Conservation (phyloP, 805 yeast species). For the Ascoidea asiatica region DNA sequence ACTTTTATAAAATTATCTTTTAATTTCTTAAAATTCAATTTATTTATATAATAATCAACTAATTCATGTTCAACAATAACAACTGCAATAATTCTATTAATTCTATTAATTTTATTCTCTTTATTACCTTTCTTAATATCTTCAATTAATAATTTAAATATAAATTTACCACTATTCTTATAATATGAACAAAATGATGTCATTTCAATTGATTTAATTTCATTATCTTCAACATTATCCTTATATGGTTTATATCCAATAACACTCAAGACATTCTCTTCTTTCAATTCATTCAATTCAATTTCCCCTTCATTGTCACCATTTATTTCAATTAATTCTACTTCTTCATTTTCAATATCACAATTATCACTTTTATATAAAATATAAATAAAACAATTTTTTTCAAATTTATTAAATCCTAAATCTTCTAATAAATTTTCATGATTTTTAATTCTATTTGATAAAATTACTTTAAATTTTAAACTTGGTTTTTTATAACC, state of each 20-base stretch:
- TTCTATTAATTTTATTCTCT: constrained; percentile 5
- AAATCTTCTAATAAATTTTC: constrained; percentile 15
- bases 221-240: constrained; percentile 5
- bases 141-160: constrained; percentile 11
- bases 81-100: constrained; percentile 20
- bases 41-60: constrained; percentile 26
- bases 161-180: constrained; percentile 22
- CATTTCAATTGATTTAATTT: constrained; percentile 22
- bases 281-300: constrained; percentile 11
- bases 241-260: constrained; percentile 19
- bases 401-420: constrained; percentile 13
- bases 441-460: constrained; percentile 25
- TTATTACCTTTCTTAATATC: constrained; percentile 10
- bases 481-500: constrained; percentile 35
- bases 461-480: constrained; percentile 26
- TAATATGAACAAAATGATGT: constrained; percentile 41
- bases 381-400: constrained; percentile 15
- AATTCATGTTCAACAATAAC: constrained; percentile 38
- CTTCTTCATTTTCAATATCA: neutral
- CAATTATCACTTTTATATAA: constrained; percentile 7
- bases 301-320: constrained; percentile 5
- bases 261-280: constrained; percentile 20
- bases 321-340: constrained; percentile 9
- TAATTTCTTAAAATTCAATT: constrained; percentile 30
- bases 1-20: too few relatives aligned